Conservation (phyloP, 2,329 filamentous ascomycete species). For the Talaromyces sp. region DNA sequence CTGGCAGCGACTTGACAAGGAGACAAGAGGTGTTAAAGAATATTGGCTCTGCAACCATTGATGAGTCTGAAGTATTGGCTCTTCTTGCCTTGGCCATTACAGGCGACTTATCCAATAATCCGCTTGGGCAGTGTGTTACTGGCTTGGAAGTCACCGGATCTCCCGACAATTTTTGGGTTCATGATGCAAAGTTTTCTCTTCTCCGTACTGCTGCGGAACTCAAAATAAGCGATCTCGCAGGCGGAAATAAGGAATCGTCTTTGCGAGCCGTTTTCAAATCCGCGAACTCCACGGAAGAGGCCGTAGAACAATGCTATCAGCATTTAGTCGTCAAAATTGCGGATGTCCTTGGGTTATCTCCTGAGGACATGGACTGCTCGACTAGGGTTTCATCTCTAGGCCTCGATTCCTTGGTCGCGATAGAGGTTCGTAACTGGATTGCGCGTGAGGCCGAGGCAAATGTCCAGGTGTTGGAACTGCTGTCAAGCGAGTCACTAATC, state of each 20-base stretch:
- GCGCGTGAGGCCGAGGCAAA: constrained; percentile 39
- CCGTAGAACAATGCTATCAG: background rate
- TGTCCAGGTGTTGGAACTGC: constrained; percentile 36
- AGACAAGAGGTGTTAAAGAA: constrained; percentile 20
- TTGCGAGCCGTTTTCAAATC: background rate
- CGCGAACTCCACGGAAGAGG: constrained; percentile 1
- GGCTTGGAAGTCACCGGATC: constrained; percentile 39
- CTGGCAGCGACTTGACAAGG: constrained; percentile 5
- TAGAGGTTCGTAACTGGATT: constrained; percentile 26
- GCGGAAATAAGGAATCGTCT: background rate
- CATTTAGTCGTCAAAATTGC: constrained; percentile 2
- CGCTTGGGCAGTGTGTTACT: constrained; percentile 49
- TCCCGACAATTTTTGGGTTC: constrained; percentile 3
- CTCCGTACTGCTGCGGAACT: constrained; percentile 26
- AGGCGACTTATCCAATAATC: constrained; percentile 37
- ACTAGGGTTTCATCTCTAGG: constrained; percentile 12
- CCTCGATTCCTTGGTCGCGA: constrained; percentile 25
- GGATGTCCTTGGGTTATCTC: background rate
- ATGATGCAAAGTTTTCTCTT: constrained; percentile 1
- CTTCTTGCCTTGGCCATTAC: constrained; percentile 48
- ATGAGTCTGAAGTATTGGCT: constrained; percentile 50
- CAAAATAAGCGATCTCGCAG: background rate
- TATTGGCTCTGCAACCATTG: constrained; percentile 14
- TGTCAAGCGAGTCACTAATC: constrained; percentile 6
- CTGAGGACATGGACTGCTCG: constrained; percentile 3